Evolutionary conservation across 2,329 filamentous ascomycete genomes (phyloP).

Genomic region (Akanthomyces lecanii): DNA sequence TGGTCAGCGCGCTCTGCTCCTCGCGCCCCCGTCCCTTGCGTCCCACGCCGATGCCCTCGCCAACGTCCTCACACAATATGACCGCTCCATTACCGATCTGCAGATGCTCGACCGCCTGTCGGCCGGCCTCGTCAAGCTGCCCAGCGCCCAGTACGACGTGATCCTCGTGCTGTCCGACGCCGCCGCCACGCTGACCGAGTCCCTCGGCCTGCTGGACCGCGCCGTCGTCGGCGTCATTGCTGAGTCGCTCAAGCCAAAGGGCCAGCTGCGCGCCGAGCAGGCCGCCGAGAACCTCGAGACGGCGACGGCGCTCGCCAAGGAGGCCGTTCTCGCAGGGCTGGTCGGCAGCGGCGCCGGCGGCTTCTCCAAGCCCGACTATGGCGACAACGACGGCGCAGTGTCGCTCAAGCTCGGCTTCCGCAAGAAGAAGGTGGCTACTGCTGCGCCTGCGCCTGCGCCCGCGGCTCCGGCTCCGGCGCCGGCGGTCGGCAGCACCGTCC

Average conservation of each 20-base stretch:
- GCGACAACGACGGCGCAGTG: constrained; percentile 53
- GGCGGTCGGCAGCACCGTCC: constrained; percentile 25
- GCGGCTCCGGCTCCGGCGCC: constrained; percentile 9
- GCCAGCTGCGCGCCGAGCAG: constrained; percentile 64
- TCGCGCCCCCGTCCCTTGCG: constrained; percentile 86
- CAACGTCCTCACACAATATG: constrained; percentile 65
- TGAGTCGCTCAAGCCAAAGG: constrained; percentile 66
- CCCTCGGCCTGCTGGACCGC: constrained; percentile 59
- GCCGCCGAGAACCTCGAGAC: constrained; percentile 46
- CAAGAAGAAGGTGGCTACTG: constrained; percentile 32
- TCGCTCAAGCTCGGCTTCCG: constrained; percentile 41
- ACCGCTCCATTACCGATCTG: constrained; percentile 75
- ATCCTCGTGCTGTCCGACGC: constrained; percentile 80
- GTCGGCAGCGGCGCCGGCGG: constrained; percentile 54
- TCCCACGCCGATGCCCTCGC: constrained; percentile 76
- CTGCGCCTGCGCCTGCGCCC: constrained; percentile 13
- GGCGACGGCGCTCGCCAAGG: constrained; percentile 53
- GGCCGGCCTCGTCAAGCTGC: constrained; percentile 73
- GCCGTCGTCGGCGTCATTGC: constrained; percentile 66
- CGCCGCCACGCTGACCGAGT: constrained; percentile 58
- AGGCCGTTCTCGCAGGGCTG: constrained; percentile 80
- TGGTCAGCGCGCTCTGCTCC: constrained; percentile 64
- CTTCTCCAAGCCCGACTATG: constrained; percentile 67
- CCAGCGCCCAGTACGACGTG: constrained; percentile 72
- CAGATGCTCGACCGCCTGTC: constrained; percentile 97